Evolutionary conservation across 768 basidiomycete genomes (phyloP).

Genomic region (Boletus eberwhitei): DNA sequence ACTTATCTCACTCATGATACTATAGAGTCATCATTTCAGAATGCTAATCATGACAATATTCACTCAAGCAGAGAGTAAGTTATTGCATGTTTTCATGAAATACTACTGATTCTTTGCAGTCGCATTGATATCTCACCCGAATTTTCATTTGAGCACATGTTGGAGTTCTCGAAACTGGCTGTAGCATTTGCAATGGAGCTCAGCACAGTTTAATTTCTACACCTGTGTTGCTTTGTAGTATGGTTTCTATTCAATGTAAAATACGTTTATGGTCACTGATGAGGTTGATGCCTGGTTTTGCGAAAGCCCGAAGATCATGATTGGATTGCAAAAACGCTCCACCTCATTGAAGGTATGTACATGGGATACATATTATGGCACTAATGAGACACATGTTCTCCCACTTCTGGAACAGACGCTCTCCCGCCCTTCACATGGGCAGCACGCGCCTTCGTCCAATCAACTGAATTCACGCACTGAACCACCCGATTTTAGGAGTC

Average conservation of each 20-base stretch:
- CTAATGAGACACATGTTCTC: no score
- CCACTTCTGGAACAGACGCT: no score
- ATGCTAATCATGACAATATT: conserved; percentile 73
- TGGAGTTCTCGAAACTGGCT: conserved; percentile 83
- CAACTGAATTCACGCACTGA: no score
- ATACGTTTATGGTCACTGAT: background rate
- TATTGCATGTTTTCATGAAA: conserved; percentile 37
- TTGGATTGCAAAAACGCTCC: no score
- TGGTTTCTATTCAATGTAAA: background rate
- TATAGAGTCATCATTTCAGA: conserved; percentile 64
- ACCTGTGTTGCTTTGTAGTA: background rate
- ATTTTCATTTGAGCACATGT: conserved; percentile 88
- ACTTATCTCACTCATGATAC: background rate
- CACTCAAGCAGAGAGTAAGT: conserved; percentile 79
- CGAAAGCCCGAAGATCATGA: no score
- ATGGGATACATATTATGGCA: no score
- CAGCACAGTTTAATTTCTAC: conserved; percentile 37
- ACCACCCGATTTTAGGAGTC: no score
- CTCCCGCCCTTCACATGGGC: no score
- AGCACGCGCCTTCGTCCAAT: no score
- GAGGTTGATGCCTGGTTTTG: background rate
- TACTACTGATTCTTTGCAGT: conserved; percentile 38
- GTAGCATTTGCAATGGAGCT: conserved; percentile 79
- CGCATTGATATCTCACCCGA: conserved; percentile 83
- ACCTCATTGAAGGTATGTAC: no score